Evolutionary conservation across 768 basidiomycete genomes (phyloP), one percentile per base, ranked within the genome.

Genomic region (Austroboletus eburneus): DNA sequence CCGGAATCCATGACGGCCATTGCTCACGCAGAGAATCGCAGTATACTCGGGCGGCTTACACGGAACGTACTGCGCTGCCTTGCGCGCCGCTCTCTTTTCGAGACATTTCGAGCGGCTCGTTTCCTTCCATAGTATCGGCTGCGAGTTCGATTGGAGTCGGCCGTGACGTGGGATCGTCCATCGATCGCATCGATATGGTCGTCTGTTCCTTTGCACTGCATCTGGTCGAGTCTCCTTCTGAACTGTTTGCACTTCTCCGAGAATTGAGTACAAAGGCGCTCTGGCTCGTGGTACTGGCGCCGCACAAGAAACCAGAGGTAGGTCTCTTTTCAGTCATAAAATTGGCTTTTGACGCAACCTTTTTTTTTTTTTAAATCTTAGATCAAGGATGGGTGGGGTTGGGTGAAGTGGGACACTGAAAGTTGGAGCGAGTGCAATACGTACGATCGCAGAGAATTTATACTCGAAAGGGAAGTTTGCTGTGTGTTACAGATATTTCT

Each of bases 301-400:
- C 85, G 18, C 85, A 87, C 63, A 89, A 88, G 65, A 85, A 79
- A 53, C 86, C 86, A 17, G 83, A 85, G 65, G 85, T 84, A 52
- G 33, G 58, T 46, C 7, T 16, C 14, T n/a, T 9, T 29, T 47
- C n/a, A 27, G 5, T n/a, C n/a, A n/a, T n/a, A n/a, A n/a, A n/a
- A n/a, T n/a, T n/a, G n/a, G 42, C 29, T 32, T 12, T 16, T 27
- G 3, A 33, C 27, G 30, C 14, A 8, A 14, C 9, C n/a, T 9
- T 9, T 43, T 40, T 44, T 22, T 12, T 24, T 16, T 8, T 25
- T 42, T 16, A 33, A 14, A 33, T 38, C 33, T 9, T 33, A 83
- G 82, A 78, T 85, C 52, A 83, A 82, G 66, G 71, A 74, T 8
- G 78, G 78, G 0, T 84, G 81, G 81, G 80, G 81, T 20, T 85